A percentile compares a stretch with the other conserved stretches of the same genome.
Evolutionary conservation across 192 early-diverging fungal genomes (phyloP).

Genomic region (Chytriomyces sp.): DNA sequence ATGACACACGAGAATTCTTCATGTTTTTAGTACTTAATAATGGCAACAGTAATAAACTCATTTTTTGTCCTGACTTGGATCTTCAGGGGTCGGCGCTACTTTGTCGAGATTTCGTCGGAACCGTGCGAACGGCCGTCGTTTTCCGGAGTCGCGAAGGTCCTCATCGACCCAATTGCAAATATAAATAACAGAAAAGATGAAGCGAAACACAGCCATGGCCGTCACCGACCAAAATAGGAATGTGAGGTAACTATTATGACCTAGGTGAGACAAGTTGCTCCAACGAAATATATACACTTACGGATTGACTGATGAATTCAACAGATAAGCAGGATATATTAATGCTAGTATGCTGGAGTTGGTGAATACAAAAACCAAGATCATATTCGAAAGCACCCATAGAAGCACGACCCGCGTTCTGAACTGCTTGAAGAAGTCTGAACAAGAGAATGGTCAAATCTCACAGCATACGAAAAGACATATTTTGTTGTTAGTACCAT

Average conservation of each 20-base stretch:
- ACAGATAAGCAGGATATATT: constrained; percentile 29
- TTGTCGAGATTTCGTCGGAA: neutral
- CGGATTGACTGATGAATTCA: constrained; percentile 40
- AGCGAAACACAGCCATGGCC: constrained; percentile 35
- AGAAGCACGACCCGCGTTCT: constrained; percentile 50
- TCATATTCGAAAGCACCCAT: constrained; percentile 49
- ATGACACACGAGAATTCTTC: too few relatives aligned
- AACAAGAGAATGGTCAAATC: neutral
- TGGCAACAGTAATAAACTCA: too few relatives aligned
- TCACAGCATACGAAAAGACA: neutral
- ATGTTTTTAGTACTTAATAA: too few relatives aligned
- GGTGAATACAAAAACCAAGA: constrained; percentile 46
- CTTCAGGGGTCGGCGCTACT: neutral
- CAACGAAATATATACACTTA: constrained; percentile 46
- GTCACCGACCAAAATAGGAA: constrained; percentile 74
- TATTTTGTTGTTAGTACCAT: constrained; percentile 34
- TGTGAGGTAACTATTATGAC: constrained; percentile 58
- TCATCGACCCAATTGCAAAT: constrained; percentile 40
- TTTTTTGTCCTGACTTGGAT: too few relatives aligned
- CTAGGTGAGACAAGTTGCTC: constrained; percentile 32
- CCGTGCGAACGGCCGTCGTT: neutral
- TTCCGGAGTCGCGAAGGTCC: neutral
- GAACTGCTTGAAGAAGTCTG: constrained; percentile 55
- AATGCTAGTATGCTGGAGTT: constrained; percentile 26
- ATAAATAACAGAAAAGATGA: constrained; percentile 37